A percentile compares a stretch with the other conserved stretches of the same genome.
phyloP scores from a whole-genome alignment of 805 yeast species.

The Suhomyces canberraensis region DNA sequence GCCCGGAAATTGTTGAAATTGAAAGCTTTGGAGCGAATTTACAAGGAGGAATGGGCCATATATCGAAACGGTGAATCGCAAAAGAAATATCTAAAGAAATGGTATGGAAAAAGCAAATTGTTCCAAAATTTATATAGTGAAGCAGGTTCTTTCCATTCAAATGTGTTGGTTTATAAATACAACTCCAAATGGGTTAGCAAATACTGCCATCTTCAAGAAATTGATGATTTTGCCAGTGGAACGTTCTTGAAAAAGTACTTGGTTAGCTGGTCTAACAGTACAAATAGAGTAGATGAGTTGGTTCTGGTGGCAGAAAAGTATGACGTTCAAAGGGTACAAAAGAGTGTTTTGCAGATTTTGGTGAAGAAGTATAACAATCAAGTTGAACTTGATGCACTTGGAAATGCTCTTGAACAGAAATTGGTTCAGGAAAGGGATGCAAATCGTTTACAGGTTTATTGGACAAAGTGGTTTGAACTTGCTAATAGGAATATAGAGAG shows the following conservation, averaged over 20 bases:
- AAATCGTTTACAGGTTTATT: too few species aligned
- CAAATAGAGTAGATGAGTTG: not conserved
- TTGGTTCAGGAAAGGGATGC: too few species aligned
- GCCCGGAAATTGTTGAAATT: constrained; percentile 7
- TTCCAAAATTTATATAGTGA: constrained; percentile 9
- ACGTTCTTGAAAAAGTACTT: not conserved
- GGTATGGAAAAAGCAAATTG: constrained; percentile 12
- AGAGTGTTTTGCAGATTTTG: not conserved
- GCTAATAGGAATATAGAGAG: too few species aligned
- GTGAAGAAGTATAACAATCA: not conserved
- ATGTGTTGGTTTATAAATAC: constrained; percentile 9
- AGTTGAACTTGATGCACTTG: too few species aligned
- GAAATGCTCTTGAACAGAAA: too few species aligned
- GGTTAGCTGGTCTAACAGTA: not conserved
- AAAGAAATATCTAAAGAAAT: constrained; percentile 7
- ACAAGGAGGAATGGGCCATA: not conserved
- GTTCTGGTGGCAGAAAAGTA: not conserved
- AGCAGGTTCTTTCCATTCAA: constrained; percentile 12
- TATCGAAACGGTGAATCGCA: not conserved
- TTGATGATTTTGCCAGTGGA: not conserved
- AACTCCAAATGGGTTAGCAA: constrained; percentile 8
- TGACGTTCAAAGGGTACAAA: not conserved
- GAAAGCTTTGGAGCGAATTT: not conserved
- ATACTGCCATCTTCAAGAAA: too few species aligned
- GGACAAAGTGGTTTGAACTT: too few species aligned